Evolutionary conservation across 768 basidiomycete species (phyloP), one percentile per base, ranked within the genome.

Genomic region (Coprinellus aureogranulatus): DNA sequence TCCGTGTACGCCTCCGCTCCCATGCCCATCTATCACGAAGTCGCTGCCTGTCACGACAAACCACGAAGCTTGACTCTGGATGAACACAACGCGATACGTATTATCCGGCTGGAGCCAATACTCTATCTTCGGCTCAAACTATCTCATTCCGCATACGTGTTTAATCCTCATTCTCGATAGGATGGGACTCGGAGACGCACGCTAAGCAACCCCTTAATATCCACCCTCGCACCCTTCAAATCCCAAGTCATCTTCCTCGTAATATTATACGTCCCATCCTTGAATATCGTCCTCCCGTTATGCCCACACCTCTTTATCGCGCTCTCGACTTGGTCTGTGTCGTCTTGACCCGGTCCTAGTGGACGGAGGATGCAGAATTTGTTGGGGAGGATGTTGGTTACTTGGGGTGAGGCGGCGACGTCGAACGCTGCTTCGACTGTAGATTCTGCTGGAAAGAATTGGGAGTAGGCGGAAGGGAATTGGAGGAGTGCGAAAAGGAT

Each of bases 61-160:
- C 82, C 83, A 85, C 5, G 84, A 85, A 1, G 84, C 81, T 72
- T 86, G 85, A 61, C 70, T 78, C 81, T 85, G 84, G 55, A 86
- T 82, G 65, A 82, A 84, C 25, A 85, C 80, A n/a, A 83, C 83
- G 23, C 81, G 77, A 65, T 81, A 84, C 1, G 84, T 86, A 61
- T 80, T 82, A 41, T 72, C 71, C 37, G 77, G 65, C 57, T 85
- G 70, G 53, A 85, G 70, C 85, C 85, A 85, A 61, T 73, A 84
- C 47, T 82, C 65, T 37, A 84, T 73, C 62, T 84, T 73, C 9
- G 82, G 81, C 14, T 74, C 65, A 66, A 84, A 85, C 83, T 85
- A 52, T n/a, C 3, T 40, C 10, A 20, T 26, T n/a, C 25, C 11
- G 12, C 16, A n/a, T 62, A 34, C 60, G 52, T 31, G 16, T 14